Base-by-base conservation (phyloP, 768 basidiomycete species). In the Auricularia auricula-judae region DNA sequence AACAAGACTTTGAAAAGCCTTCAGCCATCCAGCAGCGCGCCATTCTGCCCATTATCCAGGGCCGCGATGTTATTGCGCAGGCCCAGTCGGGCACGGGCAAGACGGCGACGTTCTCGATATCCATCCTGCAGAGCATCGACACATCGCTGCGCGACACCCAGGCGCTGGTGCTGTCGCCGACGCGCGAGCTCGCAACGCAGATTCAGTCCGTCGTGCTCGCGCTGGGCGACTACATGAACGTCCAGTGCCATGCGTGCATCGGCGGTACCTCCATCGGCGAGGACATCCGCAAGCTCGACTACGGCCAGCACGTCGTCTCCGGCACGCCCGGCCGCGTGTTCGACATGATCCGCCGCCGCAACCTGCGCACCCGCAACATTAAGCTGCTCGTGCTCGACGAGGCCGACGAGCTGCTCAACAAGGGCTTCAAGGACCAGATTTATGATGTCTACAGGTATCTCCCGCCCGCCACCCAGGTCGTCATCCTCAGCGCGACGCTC, bases 31-130 rank as follows among this genome's bases (percentile, higher is more conserved):
- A 99, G 79, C 93, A 97, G 78, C 89, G 95, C 68, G 96, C 96
- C 61, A 98, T 99, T 76, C 80, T 96, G 65, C 96, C 96, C 62
- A 96, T 99, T 73, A 91, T 86, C 61, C 89, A 92, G 79, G 92
- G 92, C 35, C 87, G 95, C 68, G 96, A 98, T 82, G 96, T 98
- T 66, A 98, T 99, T 74, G 96, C 96, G 42, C 96, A 98, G 80
- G 96, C 96, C 53, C 96, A 98, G 79, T 97, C 95, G 39, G 96
- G 96, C 74, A 98, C 96, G 43, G 96, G 96, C 83, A 99, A 98
- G 91, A 99, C 96, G 10, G 96, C 96, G 4, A 97, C 96, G 21
- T 98, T 98, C 79, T 95, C 94, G 69, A 97, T 99, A 74, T 91
- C 95, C 69, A 93, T 97, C 75, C 86, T 99, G 63, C 96, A 99